Percentiles rank a stretch among this genome's conserved stretches.
Conservation (phyloP, 441 rosid genomes). For the Capsella rubella region DNA sequence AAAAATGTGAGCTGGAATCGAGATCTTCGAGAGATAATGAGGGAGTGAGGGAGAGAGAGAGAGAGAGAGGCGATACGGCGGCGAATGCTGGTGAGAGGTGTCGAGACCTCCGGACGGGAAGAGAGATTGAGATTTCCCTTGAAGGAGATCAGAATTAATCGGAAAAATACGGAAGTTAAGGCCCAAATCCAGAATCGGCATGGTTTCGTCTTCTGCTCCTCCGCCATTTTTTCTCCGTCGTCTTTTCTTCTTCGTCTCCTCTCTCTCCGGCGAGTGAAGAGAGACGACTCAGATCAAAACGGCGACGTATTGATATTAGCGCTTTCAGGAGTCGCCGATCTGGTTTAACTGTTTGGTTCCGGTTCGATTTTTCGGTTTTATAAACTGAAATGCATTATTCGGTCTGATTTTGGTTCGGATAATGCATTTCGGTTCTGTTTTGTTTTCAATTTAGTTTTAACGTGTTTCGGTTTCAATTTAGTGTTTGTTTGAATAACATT, state of each 20-base stretch:
- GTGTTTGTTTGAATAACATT: background rate
- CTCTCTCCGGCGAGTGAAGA: conserved; percentile 33
- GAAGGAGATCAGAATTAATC: conserved; percentile 71
- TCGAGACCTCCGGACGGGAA: conserved; percentile 95
- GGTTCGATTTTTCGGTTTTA: background rate
- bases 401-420: no score
- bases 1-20: background rate
- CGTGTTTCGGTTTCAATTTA: no score
- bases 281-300: conserved; percentile 32
- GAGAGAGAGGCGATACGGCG: conserved; percentile 63
- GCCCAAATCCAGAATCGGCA: conserved; percentile 69
- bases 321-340: background rate
- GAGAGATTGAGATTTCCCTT: conserved; percentile 71
- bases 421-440: background rate
- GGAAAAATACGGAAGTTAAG: conserved; percentile 54
- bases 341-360: background rate
- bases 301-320: conserved; percentile 15
- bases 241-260: background rate
- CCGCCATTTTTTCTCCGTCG: conserved; percentile 47
- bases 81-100: conserved; percentile 96
- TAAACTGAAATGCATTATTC: no score
- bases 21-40: conserved; percentile 1
- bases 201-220: conserved; percentile 40
- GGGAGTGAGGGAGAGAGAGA: conserved; percentile 29
- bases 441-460: no score